These are phyloP conservation scores for Neurospora sp. DNA, from an alignment of 495 filamentous ascomycete species.

Conservation along the genomic window DNA sequence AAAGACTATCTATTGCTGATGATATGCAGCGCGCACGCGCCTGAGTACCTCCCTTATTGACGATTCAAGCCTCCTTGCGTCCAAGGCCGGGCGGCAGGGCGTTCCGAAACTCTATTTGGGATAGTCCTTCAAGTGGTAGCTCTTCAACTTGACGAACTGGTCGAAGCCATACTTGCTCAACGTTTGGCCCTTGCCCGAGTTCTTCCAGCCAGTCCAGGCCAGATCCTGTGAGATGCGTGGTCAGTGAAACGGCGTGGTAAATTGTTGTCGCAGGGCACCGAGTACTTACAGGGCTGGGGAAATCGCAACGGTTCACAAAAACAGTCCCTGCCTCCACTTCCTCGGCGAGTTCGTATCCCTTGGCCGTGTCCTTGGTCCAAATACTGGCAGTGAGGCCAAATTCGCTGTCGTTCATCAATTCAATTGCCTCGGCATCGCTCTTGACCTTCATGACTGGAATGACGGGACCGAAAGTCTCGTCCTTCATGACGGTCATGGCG, in stretches of 20 bases:
- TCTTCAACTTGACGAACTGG: conserved; percentile 92
- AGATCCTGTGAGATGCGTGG: conserved; percentile 54
- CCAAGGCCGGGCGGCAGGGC: background rate
- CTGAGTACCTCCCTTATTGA: conserved; percentile 12
- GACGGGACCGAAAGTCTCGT: conserved; percentile 93
- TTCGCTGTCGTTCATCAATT: conserved; percentile 89
- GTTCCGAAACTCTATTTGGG: conserved; percentile 45
- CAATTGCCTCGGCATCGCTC: conserved; percentile 69
- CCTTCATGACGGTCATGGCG: conserved; percentile 80
- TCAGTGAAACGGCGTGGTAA: conserved; percentile 1
- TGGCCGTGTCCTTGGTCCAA: conserved; percentile 83
- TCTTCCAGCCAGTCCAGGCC: conserved; percentile 97
- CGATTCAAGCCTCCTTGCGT: conserved; percentile 9
- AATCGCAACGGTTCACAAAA: conserved; percentile 93
- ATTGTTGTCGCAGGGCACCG: background rate
- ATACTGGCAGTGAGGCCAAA: conserved; percentile 95
- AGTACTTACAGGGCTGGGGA: conserved; percentile 73
- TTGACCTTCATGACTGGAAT: conserved; percentile 92
- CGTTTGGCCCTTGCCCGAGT: conserved; percentile 83
- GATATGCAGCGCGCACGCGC: conserved; percentile 4
- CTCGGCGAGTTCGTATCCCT: conserved; percentile 69
- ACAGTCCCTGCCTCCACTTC: conserved; percentile 88
- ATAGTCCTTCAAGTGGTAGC: conserved; percentile 86
- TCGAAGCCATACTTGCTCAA: conserved; percentile 87
- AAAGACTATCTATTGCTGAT: background rate